phyloP scores from a whole-genome alignment of 78 protist species.

The Speleostelium caveatum region DNA sequence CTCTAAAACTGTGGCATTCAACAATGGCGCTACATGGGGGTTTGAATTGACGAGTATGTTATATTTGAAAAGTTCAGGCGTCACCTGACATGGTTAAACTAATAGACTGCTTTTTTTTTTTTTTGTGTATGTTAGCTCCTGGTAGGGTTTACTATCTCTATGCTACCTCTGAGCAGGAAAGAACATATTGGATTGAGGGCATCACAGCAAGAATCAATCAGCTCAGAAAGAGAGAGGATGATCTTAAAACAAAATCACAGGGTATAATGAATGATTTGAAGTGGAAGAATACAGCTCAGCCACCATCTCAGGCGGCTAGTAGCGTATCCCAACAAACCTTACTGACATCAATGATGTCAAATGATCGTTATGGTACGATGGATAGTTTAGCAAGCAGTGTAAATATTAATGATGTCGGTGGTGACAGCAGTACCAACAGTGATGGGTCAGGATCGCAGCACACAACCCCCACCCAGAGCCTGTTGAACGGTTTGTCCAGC shows the following conservation, averaged over 20 bases:
- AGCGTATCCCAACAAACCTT: too few species aligned
- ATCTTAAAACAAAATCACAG: not conserved
- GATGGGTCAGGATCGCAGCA: not conserved
- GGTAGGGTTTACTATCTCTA: slow-evolving; percentile 27
- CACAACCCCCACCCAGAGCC: too few species aligned
- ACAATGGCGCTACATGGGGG: slow-evolving; percentile 1
- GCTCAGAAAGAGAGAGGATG: slow-evolving; percentile 6
- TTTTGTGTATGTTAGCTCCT: slow-evolving; percentile 2
- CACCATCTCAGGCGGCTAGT: too few species aligned
- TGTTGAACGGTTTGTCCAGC: not conserved
- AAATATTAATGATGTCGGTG: too few species aligned
- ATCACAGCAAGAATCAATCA: not conserved
- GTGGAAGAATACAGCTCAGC: not conserved
- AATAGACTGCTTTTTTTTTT: too few species aligned
- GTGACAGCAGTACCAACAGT: not conserved
- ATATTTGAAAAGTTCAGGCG: not conserved
- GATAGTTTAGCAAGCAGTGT: too few species aligned
- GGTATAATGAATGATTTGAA: not conserved
- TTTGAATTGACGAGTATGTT: slow-evolving; percentile 43
- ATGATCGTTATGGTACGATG: too few species aligned
- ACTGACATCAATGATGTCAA: too few species aligned
- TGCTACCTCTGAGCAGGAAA: slow-evolving; percentile 17
- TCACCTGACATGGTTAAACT: too few species aligned
- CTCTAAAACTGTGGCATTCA: not conserved
- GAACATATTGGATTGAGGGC: slow-evolving; percentile 39